Percentiles rank a stretch among this genome's conserved stretches.
Conservation (phyloP, 2,329 filamentous ascomycete genomes). For the Fusarium sp. region DNA sequence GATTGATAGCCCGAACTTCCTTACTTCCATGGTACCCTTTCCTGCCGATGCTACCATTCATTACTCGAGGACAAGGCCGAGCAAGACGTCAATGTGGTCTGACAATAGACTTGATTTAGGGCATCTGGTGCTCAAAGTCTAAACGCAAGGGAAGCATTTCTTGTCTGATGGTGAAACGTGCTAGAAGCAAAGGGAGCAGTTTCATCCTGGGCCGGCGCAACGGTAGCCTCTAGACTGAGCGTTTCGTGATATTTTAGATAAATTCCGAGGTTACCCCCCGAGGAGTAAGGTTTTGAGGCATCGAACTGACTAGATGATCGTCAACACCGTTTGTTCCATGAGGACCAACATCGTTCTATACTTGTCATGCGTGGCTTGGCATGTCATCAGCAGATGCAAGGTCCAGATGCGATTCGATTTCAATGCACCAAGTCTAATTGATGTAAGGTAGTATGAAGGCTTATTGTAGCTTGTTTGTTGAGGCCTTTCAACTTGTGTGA, state of each 20-base stretch:
- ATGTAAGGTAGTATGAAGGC: too few species aligned
- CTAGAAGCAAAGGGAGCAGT: constrained; percentile 26
- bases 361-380: background rate
- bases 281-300: constrained; percentile 1
- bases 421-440: too few species aligned
- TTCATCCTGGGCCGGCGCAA: constrained; percentile 17
- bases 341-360: constrained; percentile 5
- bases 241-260: constrained; percentile 19
- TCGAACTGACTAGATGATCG: constrained; percentile 1
- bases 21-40: background rate
- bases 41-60: background rate
- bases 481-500: too few species aligned
- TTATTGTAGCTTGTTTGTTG: too few species aligned
- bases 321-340: constrained; percentile 11
- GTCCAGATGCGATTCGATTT: too few species aligned
- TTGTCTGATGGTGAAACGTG: constrained; percentile 32
- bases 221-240: constrained; percentile 2
- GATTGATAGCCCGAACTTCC: constrained; percentile 5
- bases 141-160: constrained; percentile 1
- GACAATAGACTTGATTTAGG: background rate
- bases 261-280: background rate
- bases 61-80: background rate
- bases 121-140: background rate
- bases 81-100: background rate
- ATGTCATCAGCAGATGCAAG: constrained; percentile 4